phyloP scores from a whole-genome alignment of 1,139 yeast species.

The Dujonia santamariae region DNA sequence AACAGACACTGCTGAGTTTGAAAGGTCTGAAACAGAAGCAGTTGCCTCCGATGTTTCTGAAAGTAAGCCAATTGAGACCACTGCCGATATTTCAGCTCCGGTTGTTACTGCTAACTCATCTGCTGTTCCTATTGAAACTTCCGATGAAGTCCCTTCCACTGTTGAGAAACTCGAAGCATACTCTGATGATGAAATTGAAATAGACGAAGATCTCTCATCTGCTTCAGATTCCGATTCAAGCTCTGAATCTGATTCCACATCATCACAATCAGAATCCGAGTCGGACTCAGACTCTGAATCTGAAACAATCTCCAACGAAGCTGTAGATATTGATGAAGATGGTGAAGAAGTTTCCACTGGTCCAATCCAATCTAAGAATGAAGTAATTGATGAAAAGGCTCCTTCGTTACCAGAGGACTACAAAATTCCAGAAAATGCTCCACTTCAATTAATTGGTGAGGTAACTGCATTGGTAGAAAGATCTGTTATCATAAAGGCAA shows the following conservation, averaged over 20 bases:
- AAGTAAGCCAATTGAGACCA: too few species aligned
- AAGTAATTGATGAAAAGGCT: slow-evolving; percentile 64
- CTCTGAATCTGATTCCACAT: slow-evolving; percentile 12
- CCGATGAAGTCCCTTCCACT: slow-evolving; percentile 1
- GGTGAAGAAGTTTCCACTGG: slow-evolving; percentile 40
- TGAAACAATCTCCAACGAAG: slow-evolving; percentile 16
- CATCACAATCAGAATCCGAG: slow-evolving; percentile 12
- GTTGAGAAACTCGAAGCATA: slow-evolving; percentile 14
- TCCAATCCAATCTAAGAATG: slow-evolving; percentile 79
- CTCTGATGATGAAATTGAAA: slow-evolving; percentile 30
- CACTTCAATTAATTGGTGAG: slow-evolving; percentile 73
- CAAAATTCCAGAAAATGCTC: slow-evolving; percentile 52
- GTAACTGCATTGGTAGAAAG: slow-evolving; percentile 68
- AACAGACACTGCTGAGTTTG: too few species aligned
- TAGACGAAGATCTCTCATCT: slow-evolving; percentile 12
- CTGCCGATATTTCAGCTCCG: too few species aligned
- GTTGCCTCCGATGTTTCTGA: too few species aligned
- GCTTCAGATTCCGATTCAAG: background rate
- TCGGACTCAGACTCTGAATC: slow-evolving; percentile 14
- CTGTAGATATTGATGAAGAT: slow-evolving; percentile 32
- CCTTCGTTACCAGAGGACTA: slow-evolving; percentile 71
- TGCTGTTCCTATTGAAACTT: slow-evolving; percentile 2
- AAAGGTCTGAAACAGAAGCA: too few species aligned
- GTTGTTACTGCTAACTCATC: too few species aligned
- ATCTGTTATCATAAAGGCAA: slow-evolving; percentile 70